These are phyloP conservation scores for Penicillium olsonii DNA, from an alignment of 2,329 filamentous ascomycete genomes.

Conservation along the genomic window DNA sequence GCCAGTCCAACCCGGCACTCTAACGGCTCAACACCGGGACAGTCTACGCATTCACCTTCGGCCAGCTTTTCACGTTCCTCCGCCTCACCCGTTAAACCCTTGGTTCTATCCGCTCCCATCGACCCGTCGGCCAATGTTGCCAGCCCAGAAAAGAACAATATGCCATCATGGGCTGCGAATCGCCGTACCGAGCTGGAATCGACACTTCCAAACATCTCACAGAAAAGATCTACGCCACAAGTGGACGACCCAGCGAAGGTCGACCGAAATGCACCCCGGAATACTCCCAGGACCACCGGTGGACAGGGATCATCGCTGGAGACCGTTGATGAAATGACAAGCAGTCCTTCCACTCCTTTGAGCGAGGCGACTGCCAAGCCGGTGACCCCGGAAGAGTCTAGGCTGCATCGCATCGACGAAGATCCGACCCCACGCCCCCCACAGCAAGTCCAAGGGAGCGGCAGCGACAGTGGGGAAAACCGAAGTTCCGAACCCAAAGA, in stretches of 20 bases:
- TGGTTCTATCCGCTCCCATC: constrained; percentile 61
- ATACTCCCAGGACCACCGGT: constrained; percentile 60
- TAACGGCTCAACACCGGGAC: constrained; percentile 41
- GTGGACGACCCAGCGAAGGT: constrained; percentile 34
- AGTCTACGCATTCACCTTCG: constrained; percentile 55
- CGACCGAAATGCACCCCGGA: constrained; percentile 47
- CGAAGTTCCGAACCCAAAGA: constrained; percentile 40
- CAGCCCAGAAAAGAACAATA: constrained; percentile 63
- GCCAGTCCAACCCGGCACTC: constrained; percentile 58
- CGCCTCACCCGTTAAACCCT: constrained; percentile 67
- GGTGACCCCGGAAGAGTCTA: constrained; percentile 39
- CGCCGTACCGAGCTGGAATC: constrained; percentile 33
- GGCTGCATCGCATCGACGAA: constrained; percentile 39
- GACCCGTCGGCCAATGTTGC: constrained; percentile 65
- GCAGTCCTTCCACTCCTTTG: constrained; percentile 70
- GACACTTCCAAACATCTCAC: constrained; percentile 39
- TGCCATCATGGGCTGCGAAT: constrained; percentile 37
- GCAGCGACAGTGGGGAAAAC: constrained; percentile 54
- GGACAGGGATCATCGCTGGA: constrained; percentile 68
- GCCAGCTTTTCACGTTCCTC: constrained; percentile 67
- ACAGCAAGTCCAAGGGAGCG: constrained; percentile 59
- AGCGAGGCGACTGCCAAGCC: constrained; percentile 44
- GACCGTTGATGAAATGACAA: constrained; percentile 83
- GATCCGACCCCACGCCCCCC: constrained; percentile 42
- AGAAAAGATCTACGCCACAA: constrained; percentile 31